Conservation (phyloP, 345 rosid genomes). For the Citrus inodora region DNA sequence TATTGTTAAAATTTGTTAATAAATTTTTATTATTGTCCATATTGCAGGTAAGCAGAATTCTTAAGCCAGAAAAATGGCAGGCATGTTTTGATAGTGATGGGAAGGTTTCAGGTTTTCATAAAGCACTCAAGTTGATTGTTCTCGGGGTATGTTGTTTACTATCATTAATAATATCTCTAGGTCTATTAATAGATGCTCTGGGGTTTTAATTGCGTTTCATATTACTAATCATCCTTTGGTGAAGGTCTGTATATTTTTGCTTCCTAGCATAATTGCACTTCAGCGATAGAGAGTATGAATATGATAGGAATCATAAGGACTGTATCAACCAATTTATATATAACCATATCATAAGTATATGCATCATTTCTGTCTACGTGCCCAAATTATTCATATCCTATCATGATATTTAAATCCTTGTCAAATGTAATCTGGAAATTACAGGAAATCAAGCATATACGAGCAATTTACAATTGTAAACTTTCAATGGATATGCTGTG, state of each 20-base stretch:
- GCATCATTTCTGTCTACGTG: background rate
- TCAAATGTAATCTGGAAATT: background rate
- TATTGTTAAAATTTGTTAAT: background rate
- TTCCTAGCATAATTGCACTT: background rate
- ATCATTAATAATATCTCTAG: background rate
- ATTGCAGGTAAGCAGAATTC: constrained; percentile 71
- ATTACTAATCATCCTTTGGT: background rate
- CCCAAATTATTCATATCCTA: background rate
- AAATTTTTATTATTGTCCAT: constrained; percentile 13
- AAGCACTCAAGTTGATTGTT: constrained; percentile 69
- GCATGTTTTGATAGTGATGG: constrained; percentile 73
- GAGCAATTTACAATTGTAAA: background rate
- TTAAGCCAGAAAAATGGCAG: constrained; percentile 89
- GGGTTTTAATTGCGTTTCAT: background rate
- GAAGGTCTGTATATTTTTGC: background rate
- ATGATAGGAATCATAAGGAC: background rate
- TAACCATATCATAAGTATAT: background rate
- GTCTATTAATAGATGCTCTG: background rate
- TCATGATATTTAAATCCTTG: background rate
- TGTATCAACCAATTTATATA: background rate
- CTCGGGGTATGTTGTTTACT: constrained; percentile 62
- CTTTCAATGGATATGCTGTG: background rate
- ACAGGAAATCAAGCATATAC: constrained; percentile 1
- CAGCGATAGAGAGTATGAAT: background rate
- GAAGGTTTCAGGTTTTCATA: constrained; percentile 70